Base-by-base conservation (phyloP, 2,329 filamentous ascomycete genomes). In the Zymoseptoria ardabiliae region DNA sequence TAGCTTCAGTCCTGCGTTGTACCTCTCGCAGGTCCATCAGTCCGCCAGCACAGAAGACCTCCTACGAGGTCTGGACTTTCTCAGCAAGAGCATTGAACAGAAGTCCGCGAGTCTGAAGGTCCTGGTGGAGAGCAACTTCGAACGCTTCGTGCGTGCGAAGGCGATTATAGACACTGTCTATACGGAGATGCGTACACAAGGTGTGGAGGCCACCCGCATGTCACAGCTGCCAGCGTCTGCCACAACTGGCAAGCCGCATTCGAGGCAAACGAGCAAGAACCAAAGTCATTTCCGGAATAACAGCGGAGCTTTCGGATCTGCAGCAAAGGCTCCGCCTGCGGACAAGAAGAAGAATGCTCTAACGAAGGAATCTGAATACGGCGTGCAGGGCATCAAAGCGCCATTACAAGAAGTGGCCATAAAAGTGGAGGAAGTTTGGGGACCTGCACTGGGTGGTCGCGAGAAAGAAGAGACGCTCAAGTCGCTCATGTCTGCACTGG, bases 141-240 rank as follows among this genome's bases (percentile, higher is more conserved):
- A 99, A 75, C 88, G 93, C 65, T 99, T 99, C 77, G 94, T 99
- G 58, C 88, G 91, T 63, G 94, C 94, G 50, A 99, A 99, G 75
- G 90, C 93, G 19, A 97, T 93, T 7, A 97, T 99, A 69, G 94
- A 99, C 77, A 96, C 96, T 76, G 94, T 99, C 56, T 99, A 99
- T 76, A 95, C 87, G 63, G 94, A 99, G 74, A 99, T 99, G 94
- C 79, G 82, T 25, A 82, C 82, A 35, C 82, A 96, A 84, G 81
- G 92, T 79, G 75, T 76, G 50, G 75, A 82, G 58, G 55, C 61
- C n/a, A 20, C 63, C 1, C 63, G 63, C 58, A 61, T 65, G 53
- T 57, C 62, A 41, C 51, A 53, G 22, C 61, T 63, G 6, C 22
- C 30, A 49, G 25, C 56, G 13, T 54, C 61, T 2, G 55, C 58